These are phyloP conservation scores for Cladophialophora psammophila DNA, from an alignment of 2,329 filamentous ascomycete species.

Conservation along the genomic window DNA sequence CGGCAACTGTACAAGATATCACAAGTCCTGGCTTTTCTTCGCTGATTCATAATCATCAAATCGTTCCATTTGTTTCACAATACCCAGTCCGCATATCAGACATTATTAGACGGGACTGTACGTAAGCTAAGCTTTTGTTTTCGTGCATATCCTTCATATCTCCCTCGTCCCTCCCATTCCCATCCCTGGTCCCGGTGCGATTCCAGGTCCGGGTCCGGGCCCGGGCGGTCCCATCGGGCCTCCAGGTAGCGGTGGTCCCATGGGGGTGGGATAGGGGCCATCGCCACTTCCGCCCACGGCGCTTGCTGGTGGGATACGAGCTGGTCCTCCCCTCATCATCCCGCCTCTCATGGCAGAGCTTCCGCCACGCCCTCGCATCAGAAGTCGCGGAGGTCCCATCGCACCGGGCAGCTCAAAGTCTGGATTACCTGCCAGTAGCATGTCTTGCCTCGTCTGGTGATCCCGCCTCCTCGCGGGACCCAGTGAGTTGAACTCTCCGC, in stretches of 20 bases:
- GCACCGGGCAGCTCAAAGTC: constrained; percentile 76
- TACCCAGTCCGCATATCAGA: constrained; percentile 10
- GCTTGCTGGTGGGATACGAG: constrained; percentile 30
- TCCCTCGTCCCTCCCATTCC: constrained; percentile 26
- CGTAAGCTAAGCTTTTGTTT: constrained; percentile 10
- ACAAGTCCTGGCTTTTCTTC: background rate
- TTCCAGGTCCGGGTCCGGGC: constrained; percentile 5
- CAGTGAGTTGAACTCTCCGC: constrained; percentile 47
- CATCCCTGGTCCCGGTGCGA: background rate
- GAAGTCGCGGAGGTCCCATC: constrained; percentile 33
- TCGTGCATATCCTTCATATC: constrained; percentile 19
- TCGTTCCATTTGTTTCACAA: constrained; percentile 9
- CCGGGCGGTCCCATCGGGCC: constrained; percentile 11
- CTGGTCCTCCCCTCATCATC: constrained; percentile 28
- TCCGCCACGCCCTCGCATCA: constrained; percentile 23
- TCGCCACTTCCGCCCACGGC: constrained; percentile 28
- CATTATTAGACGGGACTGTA: constrained; percentile 23
- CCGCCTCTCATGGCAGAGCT: constrained; percentile 29
- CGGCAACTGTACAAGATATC: background rate
- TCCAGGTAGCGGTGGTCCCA: constrained; percentile 19
- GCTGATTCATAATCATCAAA: constrained; percentile 2
- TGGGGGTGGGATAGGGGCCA: constrained; percentile 31
- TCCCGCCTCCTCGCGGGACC: constrained; percentile 55
- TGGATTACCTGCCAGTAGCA: constrained; percentile 79
- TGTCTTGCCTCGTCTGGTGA: constrained; percentile 69